These are phyloP conservation scores for Typha latifolia DNA, from an alignment of 176 grass and related monocot genomes.

Conservation along the genomic window DNA sequence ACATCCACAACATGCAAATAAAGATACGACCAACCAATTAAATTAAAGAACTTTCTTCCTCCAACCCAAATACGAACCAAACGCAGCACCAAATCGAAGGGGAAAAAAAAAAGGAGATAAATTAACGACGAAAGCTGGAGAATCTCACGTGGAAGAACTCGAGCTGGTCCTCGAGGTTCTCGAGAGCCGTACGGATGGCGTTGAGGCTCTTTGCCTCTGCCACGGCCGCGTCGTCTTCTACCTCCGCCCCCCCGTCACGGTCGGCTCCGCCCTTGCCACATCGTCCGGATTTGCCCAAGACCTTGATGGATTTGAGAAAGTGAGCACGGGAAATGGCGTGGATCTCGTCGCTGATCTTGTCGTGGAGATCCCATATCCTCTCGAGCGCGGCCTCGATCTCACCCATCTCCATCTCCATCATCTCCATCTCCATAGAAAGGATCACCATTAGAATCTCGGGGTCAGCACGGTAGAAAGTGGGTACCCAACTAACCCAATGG, in stretches of 20 bases:
- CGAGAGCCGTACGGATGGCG: constrained; percentile 71
- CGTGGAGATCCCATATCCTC: constrained; percentile 90
- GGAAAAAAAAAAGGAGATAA: background rate
- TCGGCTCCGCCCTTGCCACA: background rate
- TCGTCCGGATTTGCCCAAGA: too few relatives aligned
- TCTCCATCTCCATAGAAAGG: too few relatives aligned
- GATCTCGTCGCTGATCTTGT: constrained; percentile 91
- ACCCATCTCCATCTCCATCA: constrained; percentile 38
- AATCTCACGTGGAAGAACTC: constrained; percentile 72
- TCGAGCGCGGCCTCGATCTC: constrained; percentile 38
- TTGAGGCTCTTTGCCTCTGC: constrained; percentile 71
- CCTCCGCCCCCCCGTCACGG: constrained; percentile 5
- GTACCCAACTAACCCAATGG: too few relatives aligned
- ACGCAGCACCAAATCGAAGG: constrained; percentile 13
- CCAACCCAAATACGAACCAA: constrained; percentile 3
- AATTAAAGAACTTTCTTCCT: too few relatives aligned
- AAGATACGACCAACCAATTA: too few relatives aligned
- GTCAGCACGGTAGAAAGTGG: too few relatives aligned
- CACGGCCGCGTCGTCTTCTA: constrained; percentile 23
- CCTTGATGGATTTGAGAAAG: constrained; percentile 51
- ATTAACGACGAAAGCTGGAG: too few relatives aligned
- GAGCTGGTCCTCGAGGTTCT: constrained; percentile 85
- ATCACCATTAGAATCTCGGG: too few relatives aligned
- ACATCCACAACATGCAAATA: too few relatives aligned
- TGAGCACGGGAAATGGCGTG: constrained; percentile 68